A percentile compares a stretch with the other conserved stretches of the same genome.
Evolutionary conservation across 257 asterid genomes (phyloP).

Genomic region (Solanum boliviense): DNA sequence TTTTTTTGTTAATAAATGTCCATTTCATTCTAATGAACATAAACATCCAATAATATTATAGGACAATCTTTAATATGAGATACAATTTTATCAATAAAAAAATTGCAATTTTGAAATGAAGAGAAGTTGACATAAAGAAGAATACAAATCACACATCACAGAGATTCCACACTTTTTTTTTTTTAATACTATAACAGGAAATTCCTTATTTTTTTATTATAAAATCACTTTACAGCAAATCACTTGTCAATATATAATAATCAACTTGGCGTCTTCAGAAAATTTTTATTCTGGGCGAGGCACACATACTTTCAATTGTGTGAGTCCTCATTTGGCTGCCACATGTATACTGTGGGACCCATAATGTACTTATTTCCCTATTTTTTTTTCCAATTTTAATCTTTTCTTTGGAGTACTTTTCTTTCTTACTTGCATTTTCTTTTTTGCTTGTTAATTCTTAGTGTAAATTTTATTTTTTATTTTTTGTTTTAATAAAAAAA

Average conservation of each 20-base stretch:
- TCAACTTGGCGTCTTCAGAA: not conserved
- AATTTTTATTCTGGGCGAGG: fast-evolving
- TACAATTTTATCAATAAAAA: not conserved
- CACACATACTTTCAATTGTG: no score
- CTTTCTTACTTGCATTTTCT: no score
- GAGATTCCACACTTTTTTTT: not conserved
- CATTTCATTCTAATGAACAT: not conserved
- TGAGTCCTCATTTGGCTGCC: no score
- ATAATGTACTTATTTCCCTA: no score
- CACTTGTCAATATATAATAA: not conserved
- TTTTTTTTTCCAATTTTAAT: no score
- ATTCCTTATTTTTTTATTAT: not conserved
- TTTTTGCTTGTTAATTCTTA: no score
- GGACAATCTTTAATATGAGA: not conserved
- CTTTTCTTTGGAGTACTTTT: no score
- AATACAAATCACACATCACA: not conserved
- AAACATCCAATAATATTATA: not conserved
- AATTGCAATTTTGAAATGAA: not conserved
- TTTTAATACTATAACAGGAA: not conserved
- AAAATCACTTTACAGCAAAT: not conserved
- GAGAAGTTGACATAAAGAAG: not conserved
- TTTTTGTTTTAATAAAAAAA: no score
- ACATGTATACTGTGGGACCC: no score
- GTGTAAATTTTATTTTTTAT: no score
- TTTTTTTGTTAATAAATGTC: not conserved